These are phyloP conservation scores for Parachlorella kessleri DNA, from an alignment of 139 green algal genomes.

Conservation along the genomic window DNA sequence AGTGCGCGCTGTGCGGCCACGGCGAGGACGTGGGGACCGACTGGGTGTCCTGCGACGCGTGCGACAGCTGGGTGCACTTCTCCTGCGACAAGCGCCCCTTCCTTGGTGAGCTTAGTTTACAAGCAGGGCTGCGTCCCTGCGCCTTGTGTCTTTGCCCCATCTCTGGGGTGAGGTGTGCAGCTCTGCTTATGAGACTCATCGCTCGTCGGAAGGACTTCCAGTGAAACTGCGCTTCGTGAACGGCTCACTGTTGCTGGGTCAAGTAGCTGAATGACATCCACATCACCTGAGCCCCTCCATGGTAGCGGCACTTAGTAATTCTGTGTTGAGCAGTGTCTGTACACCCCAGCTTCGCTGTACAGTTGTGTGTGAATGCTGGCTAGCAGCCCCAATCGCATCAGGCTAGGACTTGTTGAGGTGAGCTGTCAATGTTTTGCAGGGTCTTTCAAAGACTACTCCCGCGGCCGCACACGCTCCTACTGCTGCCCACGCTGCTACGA, in stretches of 20 bases:
- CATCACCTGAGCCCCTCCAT: no score
- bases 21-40: constrained; percentile 55
- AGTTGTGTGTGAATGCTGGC: neutral
- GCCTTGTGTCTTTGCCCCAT: no score
- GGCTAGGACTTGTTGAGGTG: no score
- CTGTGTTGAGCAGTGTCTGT: neutral
- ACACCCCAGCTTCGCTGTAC: neutral
- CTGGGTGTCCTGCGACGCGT: constrained; percentile 68
- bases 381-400: neutral
- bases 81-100: constrained; percentile 55
- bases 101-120: constrained; percentile 19
- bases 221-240: no score
- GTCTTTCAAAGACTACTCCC: constrained; percentile 61
- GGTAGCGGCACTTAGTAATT: no score
- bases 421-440: constrained; percentile 16
- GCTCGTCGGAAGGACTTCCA: no score
- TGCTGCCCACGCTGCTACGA: constrained; percentile 52
- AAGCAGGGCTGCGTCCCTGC: no score
- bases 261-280: no score
- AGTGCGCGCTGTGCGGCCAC: constrained; percentile 57
- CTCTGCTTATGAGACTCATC: no score
- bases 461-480: constrained; percentile 47
- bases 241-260: no score
- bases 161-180: no score
- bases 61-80: constrained; percentile 69